A percentile compares a stretch with the other conserved stretches of the same genome.
These are phyloP conservation scores for Annulohypoxylon moriforme DNA, from an alignment of 495 filamentous ascomycete genomes.

Conservation along the genomic window DNA sequence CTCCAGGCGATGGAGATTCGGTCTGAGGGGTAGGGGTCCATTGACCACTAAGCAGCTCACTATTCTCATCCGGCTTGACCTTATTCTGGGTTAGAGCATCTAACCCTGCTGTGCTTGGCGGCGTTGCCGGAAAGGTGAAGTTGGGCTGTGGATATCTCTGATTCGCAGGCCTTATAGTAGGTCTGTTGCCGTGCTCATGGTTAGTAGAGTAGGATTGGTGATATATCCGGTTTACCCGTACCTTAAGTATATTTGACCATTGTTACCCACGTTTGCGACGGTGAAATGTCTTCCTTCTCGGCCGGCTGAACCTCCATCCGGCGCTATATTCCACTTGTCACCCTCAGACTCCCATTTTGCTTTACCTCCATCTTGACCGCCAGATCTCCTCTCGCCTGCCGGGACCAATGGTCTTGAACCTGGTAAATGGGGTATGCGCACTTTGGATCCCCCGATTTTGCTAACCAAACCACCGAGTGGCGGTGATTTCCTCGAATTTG, in stretches of 20 bases:
- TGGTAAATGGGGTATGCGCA: slow-evolving; percentile 44
- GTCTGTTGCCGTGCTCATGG: slow-evolving; percentile 55
- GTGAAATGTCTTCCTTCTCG: slow-evolving; percentile 83
- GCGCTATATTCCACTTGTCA: slow-evolving; percentile 61
- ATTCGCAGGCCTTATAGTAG: slow-evolving; percentile 66
- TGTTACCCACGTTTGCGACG: slow-evolving; percentile 92
- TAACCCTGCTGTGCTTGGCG: slow-evolving; percentile 66
- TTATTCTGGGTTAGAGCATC: slow-evolving; percentile 56
- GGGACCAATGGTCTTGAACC: slow-evolving; percentile 56
- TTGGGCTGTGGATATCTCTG: slow-evolving; percentile 69
- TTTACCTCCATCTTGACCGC: slow-evolving; percentile 50
- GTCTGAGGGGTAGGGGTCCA: slow-evolving; percentile 54
- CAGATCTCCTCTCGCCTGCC: slow-evolving; percentile 55
- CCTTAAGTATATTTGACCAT: slow-evolving; percentile 94
- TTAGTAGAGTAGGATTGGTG: slow-evolving; percentile 22
- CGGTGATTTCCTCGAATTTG: slow-evolving; percentile 41
- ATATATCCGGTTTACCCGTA: slow-evolving; percentile 59
- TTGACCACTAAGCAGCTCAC: slow-evolving; percentile 53
- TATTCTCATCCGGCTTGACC: slow-evolving; percentile 50
- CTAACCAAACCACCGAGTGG: slow-evolving; percentile 17
- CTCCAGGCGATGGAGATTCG: slow-evolving; percentile 47
- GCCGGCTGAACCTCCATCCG: slow-evolving; percentile 62
- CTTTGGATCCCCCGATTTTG: slow-evolving; percentile 45
- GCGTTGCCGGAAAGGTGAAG: slow-evolving; percentile 69
- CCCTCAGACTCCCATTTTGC: slow-evolving; percentile 48